These are phyloP conservation scores for Ganoderma resinaceum DNA, from an alignment of 1,284 basidiomycete genomes.

Conservation along the genomic window DNA sequence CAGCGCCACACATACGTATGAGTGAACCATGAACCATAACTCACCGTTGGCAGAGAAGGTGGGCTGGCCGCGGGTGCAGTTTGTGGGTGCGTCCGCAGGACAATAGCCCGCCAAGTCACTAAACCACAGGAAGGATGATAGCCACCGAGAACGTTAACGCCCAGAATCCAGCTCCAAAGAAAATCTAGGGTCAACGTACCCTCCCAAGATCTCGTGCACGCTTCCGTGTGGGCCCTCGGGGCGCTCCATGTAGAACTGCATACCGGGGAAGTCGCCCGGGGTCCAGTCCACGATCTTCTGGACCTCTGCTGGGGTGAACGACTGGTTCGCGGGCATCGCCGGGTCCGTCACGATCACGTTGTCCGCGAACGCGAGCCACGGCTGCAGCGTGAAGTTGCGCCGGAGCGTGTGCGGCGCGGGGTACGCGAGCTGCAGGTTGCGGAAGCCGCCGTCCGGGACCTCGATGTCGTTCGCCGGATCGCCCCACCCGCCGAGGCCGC, in stretches of 20 bases:
- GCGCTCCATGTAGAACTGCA: conserved; percentile 44
- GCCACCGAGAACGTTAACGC: not conserved
- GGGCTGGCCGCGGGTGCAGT: conserved; percentile 31
- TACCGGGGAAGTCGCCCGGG: conserved; percentile 43
- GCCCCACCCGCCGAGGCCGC: conserved; percentile 49
- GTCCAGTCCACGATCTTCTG: conserved; percentile 38
- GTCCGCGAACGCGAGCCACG: conserved; percentile 33
- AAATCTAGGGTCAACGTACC: conserved; percentile 27
- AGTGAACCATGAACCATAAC: not conserved
- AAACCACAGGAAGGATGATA: not conserved
- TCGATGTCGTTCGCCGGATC: conserved; percentile 40
- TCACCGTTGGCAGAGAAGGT: conserved; percentile 41
- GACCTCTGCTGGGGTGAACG: conserved; percentile 40
- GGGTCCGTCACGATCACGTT: conserved; percentile 35
- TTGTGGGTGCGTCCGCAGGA: conserved; percentile 31
- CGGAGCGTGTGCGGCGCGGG: conserved; percentile 44
- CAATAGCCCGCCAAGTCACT: conserved; percentile 41
- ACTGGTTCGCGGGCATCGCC: conserved; percentile 36
- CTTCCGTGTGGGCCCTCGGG: conserved; percentile 39
- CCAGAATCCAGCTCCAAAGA: too few species aligned
- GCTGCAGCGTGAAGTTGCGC: conserved; percentile 45
- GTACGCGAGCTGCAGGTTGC: conserved; percentile 40
- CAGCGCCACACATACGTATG: not conserved
- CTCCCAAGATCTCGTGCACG: conserved; percentile 40
- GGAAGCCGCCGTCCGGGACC: conserved; percentile 44